These are phyloP conservation scores for Babesia caballi DNA, from an alignment of 169 alveolate species.

Conservation along the genomic window DNA sequence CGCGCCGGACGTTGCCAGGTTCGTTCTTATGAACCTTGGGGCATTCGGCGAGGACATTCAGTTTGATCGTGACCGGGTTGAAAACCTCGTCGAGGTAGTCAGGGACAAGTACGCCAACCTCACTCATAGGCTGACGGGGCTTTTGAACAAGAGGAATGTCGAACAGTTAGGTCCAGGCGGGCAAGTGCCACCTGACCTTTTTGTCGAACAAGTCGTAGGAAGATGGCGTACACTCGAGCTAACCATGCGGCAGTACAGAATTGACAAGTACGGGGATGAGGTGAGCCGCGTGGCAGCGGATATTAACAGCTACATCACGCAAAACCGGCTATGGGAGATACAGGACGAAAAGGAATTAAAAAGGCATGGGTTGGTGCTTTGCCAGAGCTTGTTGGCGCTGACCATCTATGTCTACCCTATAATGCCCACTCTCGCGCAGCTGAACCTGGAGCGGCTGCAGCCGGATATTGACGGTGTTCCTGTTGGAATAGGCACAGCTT, in stretches of 20 bases:
- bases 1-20: constrained; percentile 41
- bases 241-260: constrained; percentile 2
- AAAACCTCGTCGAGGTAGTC: background rate
- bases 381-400: constrained; percentile 17
- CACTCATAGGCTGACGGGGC: constrained; percentile 33
- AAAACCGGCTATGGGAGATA: constrained; percentile 29
- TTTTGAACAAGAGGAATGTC: background rate
- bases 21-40: constrained; percentile 56
- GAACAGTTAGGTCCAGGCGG: background rate
- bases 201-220: background rate
- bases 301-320: constrained; percentile 37
- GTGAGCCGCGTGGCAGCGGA: constrained; percentile 16
- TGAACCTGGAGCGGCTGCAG: constrained; percentile 25
- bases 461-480: constrained; percentile 21
- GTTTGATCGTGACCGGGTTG: constrained; percentile 8
- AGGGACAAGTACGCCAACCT: constrained; percentile 53
- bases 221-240: background rate
- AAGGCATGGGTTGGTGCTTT: background rate
- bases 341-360: background rate
- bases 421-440: constrained; percentile 25
- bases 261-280: constrained; percentile 32
- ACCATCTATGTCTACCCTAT: constrained; percentile 26
- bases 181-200: background rate
- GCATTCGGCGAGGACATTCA: constrained; percentile 52
- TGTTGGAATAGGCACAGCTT: background rate